Conservation (phyloP, 805 yeast genomes). For the Metschnikowia picachoensis region DNA sequence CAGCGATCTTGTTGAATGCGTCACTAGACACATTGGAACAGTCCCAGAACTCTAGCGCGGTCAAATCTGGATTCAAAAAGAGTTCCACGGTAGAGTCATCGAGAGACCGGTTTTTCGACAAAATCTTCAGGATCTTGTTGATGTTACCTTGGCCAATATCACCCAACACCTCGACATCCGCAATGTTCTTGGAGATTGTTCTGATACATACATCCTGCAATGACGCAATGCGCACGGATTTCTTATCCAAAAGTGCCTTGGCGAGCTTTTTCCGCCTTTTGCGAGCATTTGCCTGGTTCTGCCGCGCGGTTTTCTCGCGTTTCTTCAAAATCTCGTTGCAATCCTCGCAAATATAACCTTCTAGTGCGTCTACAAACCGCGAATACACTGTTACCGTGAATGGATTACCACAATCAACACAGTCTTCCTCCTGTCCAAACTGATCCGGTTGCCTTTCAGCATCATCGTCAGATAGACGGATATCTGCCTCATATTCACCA, state of each 20-base stretch:
- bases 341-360: constrained; percentile 65
- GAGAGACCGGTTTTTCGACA: constrained; percentile 79
- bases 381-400: constrained; percentile 69
- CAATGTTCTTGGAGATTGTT: constrained; percentile 61
- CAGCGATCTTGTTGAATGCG: constrained; percentile 64
- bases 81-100: constrained; percentile 67
- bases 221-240: constrained; percentile 58
- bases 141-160: constrained; percentile 76
- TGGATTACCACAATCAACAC: constrained; percentile 58
- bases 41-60: constrained; percentile 77
- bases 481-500: constrained; percentile 7
- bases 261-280: constrained; percentile 78
- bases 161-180: constrained; percentile 77
- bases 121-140: constrained; percentile 67
- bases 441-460: constrained; percentile 25
- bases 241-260: constrained; percentile 74
- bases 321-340: constrained; percentile 45
- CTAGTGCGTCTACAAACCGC: constrained; percentile 43
- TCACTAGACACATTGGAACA: constrained; percentile 74
- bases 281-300: constrained; percentile 59
- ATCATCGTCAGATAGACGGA: constrained; percentile 13
- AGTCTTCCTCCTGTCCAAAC: constrained; percentile 53
- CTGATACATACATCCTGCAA: constrained; percentile 80
- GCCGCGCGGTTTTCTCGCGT: constrained; percentile 43
- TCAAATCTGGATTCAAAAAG: constrained; percentile 61